Conservation (phyloP, 192 early-diverging fungal species). For the Entomortierella beljakovae region DNA sequence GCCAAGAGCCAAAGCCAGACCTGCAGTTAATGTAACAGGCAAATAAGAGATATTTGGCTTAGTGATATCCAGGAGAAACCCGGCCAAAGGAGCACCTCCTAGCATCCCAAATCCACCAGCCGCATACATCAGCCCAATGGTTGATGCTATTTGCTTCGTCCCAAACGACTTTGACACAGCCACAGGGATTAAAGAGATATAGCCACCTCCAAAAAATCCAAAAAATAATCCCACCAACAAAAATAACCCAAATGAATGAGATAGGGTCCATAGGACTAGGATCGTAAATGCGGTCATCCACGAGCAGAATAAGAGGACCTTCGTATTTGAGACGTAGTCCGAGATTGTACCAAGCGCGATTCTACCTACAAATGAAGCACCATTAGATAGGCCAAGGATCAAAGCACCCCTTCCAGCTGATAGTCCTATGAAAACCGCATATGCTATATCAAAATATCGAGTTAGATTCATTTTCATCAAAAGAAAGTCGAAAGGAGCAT, state of each 20-base stretch:
- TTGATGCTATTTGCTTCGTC: slow-evolving; percentile 54
- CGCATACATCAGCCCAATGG: slow-evolving; percentile 57
- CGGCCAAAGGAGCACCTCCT: slow-evolving; percentile 55
- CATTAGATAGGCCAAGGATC: slow-evolving; percentile 74
- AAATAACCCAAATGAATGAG: slow-evolving; percentile 21
- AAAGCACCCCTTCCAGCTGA: slow-evolving; percentile 68
- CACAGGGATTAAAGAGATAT: slow-evolving; percentile 52
- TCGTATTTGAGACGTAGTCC: slow-evolving; percentile 55
- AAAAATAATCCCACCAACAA: slow-evolving; percentile 53
- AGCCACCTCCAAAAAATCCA: slow-evolving; percentile 64
- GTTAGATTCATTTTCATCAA: background rate
- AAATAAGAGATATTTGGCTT: slow-evolving; percentile 36
- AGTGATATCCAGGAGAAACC: slow-evolving; percentile 43
- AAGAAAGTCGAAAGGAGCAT: background rate
- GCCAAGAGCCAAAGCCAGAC: slow-evolving; percentile 19
- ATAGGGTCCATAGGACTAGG: slow-evolving; percentile 38
- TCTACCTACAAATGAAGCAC: slow-evolving; percentile 71
- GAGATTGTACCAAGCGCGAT: slow-evolving; percentile 71
- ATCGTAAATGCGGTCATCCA: slow-evolving; percentile 38
- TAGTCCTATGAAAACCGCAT: slow-evolving; percentile 68
- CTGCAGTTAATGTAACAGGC: slow-evolving; percentile 36
- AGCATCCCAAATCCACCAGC: slow-evolving; percentile 56
- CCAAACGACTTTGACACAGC: slow-evolving; percentile 55
- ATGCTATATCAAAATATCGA: slow-evolving; percentile 39
- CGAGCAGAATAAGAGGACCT: slow-evolving; percentile 22